Evolutionary conservation across 352 stramenopile species (phyloP), one percentile per base, ranked within the genome.

Genomic region (Blastocystis sp.): DNA sequence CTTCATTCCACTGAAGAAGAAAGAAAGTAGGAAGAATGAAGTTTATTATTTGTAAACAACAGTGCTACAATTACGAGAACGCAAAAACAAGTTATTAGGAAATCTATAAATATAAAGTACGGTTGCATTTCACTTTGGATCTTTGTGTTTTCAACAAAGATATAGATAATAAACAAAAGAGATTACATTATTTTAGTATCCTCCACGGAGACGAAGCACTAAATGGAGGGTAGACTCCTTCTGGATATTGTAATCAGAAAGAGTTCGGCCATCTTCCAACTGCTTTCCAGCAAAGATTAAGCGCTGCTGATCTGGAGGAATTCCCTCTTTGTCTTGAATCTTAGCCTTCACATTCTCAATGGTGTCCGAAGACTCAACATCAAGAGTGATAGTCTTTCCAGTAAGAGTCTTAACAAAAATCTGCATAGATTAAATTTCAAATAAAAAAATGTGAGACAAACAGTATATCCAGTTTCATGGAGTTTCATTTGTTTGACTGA

Each of bases 321-420:
- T 99, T 91, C 97, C 98, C 93, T 99, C 98, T 95, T 99, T 99
- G 93, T 99, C 97, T 94, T 99, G 98, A 91, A 99, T 99, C 95
- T 99, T 99, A 90, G 96, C 94, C 95, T 99, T 99, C 89, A 99
- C 97, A 94, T 98, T 99, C 92, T 99, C 97, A 94, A 99, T 99
- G 90, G 95, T 98, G 93, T 99, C 98, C 55, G 94, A 97, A 55
- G 97, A 95, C 93, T 99, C 97, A 62, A 99, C 97, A 93, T 99
- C 97, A 70, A 99, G 93, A 78, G 98, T 99, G 94, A 99, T 99
- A 87, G 97, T 99, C 93, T 99, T 99, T 91, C 97, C 97, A 91
- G 94, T 97, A 81, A 97, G 93, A 91, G 94, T 97, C 94, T 91
- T 97, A 87, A 97, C 94, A 93, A 97, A 97, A 93, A 97, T 97